phyloP scores from a whole-genome alignment of 73 alveolate species.

The Durusdinium trenchii region DNA sequence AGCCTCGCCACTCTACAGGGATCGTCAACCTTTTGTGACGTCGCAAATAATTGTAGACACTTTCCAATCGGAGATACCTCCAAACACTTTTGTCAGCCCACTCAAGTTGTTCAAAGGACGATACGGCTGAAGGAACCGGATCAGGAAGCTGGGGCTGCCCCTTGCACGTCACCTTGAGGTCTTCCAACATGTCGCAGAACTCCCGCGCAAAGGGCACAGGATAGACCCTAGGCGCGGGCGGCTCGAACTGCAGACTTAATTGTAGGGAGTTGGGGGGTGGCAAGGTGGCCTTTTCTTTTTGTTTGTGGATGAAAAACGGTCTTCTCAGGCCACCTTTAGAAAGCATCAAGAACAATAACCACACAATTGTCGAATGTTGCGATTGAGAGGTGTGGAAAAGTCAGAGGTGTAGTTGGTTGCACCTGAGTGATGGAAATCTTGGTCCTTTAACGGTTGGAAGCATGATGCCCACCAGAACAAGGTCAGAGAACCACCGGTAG shows the following conservation, averaged over 20 bases:
- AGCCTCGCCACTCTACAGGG: background rate
- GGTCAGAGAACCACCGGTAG: no score
- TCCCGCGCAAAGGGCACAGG: conserved; percentile 21
- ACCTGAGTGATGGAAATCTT: no score
- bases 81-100: background rate
- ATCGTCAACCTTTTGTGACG: background rate
- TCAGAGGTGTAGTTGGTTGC: no score
- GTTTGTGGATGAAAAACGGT: no score
- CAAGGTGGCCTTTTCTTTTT: no score
- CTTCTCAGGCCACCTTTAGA: no score
- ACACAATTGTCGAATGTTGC: no score
- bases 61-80: background rate
- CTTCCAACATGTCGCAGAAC: background rate
- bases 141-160: conserved; percentile 12
- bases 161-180: background rate
- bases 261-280: no score
- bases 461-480: no score
- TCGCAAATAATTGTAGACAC: background rate
- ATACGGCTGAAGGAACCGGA: background rate
- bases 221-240: background rate
- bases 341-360: no score
- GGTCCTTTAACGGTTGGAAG: no score
- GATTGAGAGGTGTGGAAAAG: no score
- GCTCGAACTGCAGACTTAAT: background rate
- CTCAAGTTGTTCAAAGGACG: background rate